phyloP scores from a whole-genome alignment of 2,329 filamentous ascomycete species.

The Diplocarpon mali region DNA sequence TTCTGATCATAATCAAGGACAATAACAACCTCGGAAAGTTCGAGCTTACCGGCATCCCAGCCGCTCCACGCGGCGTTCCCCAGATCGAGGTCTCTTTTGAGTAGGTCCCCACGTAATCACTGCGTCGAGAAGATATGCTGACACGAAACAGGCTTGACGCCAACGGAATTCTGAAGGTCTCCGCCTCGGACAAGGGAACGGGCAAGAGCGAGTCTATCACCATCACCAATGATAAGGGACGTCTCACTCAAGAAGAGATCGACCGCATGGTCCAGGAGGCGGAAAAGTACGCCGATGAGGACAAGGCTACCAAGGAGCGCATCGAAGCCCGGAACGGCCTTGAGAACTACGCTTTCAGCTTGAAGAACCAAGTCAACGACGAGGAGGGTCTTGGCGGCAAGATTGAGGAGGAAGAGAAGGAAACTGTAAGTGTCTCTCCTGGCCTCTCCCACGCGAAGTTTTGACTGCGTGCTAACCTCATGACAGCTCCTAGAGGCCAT shows the following conservation, averaged over 20 bases:
- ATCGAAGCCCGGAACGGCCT: slow-evolving; percentile 94
- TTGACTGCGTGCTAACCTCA: slow-evolving; percentile 21
- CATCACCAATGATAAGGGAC: slow-evolving; percentile 99
- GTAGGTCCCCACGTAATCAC: not conserved
- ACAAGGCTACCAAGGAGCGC: slow-evolving; percentile 95
- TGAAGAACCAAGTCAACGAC: slow-evolving; percentile 99
- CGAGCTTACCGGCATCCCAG: slow-evolving; percentile 90
- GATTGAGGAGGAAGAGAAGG: slow-evolving; percentile 98
- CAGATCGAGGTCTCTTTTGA: slow-evolving; percentile 98
- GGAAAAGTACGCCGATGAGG: slow-evolving; percentile 97
- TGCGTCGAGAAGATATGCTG: not conserved
- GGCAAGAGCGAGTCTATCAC: slow-evolving; percentile 97
- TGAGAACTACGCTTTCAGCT: slow-evolving; percentile 97
- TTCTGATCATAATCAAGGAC: slow-evolving; percentile 35
- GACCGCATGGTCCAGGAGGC: slow-evolving; percentile 98
- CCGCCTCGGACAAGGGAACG: slow-evolving; percentile 93
- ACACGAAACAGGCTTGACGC: slow-evolving; percentile 54
- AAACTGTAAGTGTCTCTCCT: slow-evolving; percentile 52
- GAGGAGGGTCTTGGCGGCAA: slow-evolving; percentile 95
- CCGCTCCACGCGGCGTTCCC: slow-evolving; percentile 88
- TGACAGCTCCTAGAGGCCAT: slow-evolving; percentile 75
- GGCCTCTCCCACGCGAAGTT: not conserved
- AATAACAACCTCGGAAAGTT: slow-evolving; percentile 98
- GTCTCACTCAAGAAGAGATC: slow-evolving; percentile 91
- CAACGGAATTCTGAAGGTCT: slow-evolving; percentile 97